A percentile compares a stretch with the other conserved stretches of the same genome.
phyloP scores from a whole-genome alignment of 2,329 filamentous ascomycete species.

The Verticillium zaregamsianum region DNA sequence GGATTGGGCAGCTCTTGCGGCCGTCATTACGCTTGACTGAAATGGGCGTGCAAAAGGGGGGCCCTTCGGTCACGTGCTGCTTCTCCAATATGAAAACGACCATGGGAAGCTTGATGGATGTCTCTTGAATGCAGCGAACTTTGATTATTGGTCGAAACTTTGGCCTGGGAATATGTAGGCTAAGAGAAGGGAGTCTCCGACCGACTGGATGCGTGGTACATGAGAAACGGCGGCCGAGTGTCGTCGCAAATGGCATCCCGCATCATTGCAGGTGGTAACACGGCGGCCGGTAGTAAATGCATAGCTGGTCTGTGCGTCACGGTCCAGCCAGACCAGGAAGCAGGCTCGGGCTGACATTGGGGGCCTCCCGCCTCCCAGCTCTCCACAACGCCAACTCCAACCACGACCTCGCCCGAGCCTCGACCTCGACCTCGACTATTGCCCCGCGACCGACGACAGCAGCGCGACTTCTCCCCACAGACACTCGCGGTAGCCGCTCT shows the following conservation, averaged over 20 bases:
- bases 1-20: slow-evolving; percentile 8
- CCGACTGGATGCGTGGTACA: not conserved
- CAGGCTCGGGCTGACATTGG: not conserved
- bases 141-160: not conserved
- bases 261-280: not conserved
- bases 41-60: slow-evolving; percentile 7
- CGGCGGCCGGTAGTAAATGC: not conserved
- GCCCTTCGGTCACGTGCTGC: slow-evolving; percentile 9
- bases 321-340: not conserved
- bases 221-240: not conserved
- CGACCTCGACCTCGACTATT: not conserved
- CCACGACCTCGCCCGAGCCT: not conserved
- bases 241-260: not conserved
- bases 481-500: not conserved
- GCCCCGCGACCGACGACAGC: not conserved
- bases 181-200: not conserved
- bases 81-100: not conserved
- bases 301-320: not conserved
- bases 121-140: not conserved
- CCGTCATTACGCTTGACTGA: slow-evolving; percentile 7
- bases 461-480: not conserved
- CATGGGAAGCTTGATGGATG: not conserved
- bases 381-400: not conserved
- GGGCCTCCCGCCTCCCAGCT: not conserved
- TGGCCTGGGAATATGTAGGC: not conserved